Percentiles rank a stretch among this genome's conserved stretches.
Conservation (phyloP, 164 flowering plant genomes). For the Piper longum region DNA sequence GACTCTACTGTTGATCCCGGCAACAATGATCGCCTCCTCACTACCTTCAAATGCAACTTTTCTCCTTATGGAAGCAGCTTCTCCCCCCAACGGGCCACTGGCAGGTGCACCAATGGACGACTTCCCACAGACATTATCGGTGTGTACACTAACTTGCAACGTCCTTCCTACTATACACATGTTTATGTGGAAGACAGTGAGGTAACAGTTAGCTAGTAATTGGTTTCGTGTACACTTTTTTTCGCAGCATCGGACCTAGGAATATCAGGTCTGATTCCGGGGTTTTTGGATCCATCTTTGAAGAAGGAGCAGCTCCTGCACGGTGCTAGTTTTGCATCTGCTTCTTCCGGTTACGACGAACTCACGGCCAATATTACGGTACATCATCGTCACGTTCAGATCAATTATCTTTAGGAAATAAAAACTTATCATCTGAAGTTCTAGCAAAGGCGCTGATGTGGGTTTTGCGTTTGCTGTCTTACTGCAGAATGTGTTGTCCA, state of each 20-base stretch:
- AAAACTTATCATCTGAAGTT: neutral
- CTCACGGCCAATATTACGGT: constrained; percentile 52
- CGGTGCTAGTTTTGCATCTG: constrained; percentile 80
- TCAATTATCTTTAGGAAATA: neutral
- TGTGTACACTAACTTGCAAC: constrained; percentile 5
- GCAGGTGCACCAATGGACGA: constrained; percentile 56
- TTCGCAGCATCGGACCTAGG: constrained; percentile 45
- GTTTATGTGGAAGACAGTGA: too few species aligned
- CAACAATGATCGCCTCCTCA: constrained; percentile 39
- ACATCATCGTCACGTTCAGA: neutral
- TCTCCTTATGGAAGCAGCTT: constrained; percentile 56
- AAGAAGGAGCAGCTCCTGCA: constrained; percentile 20
- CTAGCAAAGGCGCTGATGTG: neutral
- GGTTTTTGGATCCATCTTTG: constrained; percentile 28
- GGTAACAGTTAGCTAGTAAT: too few species aligned
- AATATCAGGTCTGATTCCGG: constrained; percentile 23
- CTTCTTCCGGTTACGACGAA: constrained; percentile 71
- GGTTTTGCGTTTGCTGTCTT: neutral
- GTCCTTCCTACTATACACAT: neutral
- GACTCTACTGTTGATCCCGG: constrained; percentile 81
- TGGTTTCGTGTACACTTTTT: neutral
- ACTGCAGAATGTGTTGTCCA: constrained; percentile 35
- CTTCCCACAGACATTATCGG: constrained; percentile 66
- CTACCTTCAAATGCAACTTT: constrained; percentile 37
- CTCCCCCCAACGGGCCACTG: constrained; percentile 35